Percentiles rank a stretch among this genome's conserved stretches.
Conservation (phyloP, 495 filamentous ascomycete species). For the Aspergillus affinis region DNA sequence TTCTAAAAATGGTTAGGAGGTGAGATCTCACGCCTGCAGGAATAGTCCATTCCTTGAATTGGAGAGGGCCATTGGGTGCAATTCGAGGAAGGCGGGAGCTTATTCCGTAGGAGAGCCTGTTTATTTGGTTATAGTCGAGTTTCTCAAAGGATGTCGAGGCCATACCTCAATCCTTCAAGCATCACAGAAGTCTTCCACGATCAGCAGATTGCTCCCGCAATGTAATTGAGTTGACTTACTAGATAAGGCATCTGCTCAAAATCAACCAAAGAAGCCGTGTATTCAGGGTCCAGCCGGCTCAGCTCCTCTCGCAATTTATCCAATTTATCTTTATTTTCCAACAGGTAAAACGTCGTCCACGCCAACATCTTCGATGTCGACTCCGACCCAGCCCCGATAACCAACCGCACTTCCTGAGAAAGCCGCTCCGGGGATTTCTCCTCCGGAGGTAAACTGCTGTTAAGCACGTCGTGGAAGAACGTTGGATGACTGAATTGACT, state of each 20-base stretch:
- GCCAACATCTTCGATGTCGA: slow-evolving; percentile 43
- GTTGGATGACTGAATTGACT: slow-evolving; percentile 28
- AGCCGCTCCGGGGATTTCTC: slow-evolving; percentile 36
- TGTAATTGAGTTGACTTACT: slow-evolving; percentile 7
- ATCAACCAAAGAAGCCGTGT: slow-evolving; percentile 25
- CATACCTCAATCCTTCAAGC: slow-evolving; percentile 33
- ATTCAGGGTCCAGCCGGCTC: slow-evolving; percentile 17
- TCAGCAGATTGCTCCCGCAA: not conserved
- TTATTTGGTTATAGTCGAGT: not conserved
- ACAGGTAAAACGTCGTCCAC: slow-evolving; percentile 41
- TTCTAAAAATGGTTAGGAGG: not conserved
- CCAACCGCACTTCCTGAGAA: slow-evolving; percentile 38
- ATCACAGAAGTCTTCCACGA: slow-evolving; percentile 25
- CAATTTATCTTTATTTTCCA: slow-evolving; percentile 33
- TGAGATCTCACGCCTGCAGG: slow-evolving; percentile 34
- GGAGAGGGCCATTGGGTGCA: slow-evolving; percentile 32
- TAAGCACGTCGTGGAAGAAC: slow-evolving; percentile 43
- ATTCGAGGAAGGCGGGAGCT: slow-evolving; percentile 36
- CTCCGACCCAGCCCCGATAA: slow-evolving; percentile 49
- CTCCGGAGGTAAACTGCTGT: slow-evolving; percentile 38
- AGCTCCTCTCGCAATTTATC: slow-evolving; percentile 32
- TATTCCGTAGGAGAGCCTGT: slow-evolving; percentile 31
- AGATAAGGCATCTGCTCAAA: slow-evolving; percentile 39
- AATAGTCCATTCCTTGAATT: slow-evolving; percentile 45
- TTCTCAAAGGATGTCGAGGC: not conserved